Base-by-base conservation (phyloP, 495 filamentous ascomycete genomes). In the Trichoderma parareesei region DNA sequence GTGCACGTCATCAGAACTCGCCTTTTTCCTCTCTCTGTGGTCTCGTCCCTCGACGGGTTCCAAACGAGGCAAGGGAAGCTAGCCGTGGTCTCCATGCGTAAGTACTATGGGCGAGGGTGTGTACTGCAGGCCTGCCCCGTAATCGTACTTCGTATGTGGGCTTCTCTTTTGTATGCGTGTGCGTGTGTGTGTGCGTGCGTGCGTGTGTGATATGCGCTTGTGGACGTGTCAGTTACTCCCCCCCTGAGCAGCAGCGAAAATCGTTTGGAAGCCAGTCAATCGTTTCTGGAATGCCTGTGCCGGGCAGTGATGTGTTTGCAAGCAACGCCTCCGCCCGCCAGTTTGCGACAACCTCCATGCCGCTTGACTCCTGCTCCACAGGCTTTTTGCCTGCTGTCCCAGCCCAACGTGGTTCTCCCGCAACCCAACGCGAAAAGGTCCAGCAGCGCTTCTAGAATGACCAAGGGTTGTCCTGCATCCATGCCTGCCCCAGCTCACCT, bases 261-360 rank as follows among this genome's bases (percentile, higher is more conserved):
- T 37, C 20, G 46, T 49, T 20, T 18, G 46, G 46, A 49, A 49
- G 46, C 46, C 46, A 27, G 46, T 57, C 27, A 35, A 16, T 57
- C 53, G 53, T 35, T 57, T 57, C 53, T 57, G 53, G 53, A 57
- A 57, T 57, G 53, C 53, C 53, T n/a, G 20, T 37, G 53, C 53
- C 53, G 53, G 8, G 20, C 27, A 55, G 48, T 57, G 53, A 37
- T 57, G 53, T 37, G 53, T 57, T 57, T 57, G 53, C 53, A 57
- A 57, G 53, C 27, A 57, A 57, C 9, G 53, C 53, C 37, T 20
- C 53, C 37, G 53, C 20, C 53, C 33, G 10, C 53, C 53, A 14
- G 53, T 57, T 57, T 57, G 53, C 2, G 44, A 48, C 44, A 48
- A 48, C 44, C 44, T 2, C 44, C 44, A 48, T 48, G 44, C 53